Percentiles rank a stretch among this genome's conserved stretches.
phyloP scores from a whole-genome alignment of 2,329 filamentous ascomycete species.

The Coleophoma cylindrospora region DNA sequence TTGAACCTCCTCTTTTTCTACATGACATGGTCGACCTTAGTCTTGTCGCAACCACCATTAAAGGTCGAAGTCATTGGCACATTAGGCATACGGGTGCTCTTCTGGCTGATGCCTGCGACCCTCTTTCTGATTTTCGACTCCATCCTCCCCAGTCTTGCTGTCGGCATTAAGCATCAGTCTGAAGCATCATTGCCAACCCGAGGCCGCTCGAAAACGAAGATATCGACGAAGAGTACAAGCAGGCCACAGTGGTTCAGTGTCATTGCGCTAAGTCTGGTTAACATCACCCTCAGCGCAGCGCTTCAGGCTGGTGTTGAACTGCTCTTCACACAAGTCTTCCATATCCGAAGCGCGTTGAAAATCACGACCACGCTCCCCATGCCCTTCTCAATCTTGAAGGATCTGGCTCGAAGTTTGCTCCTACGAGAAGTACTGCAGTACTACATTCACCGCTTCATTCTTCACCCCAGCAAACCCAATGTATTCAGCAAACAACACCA shows the following conservation, averaged over 20 bases:
- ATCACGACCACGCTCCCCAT: constrained; percentile 55
- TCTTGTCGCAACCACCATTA: constrained; percentile 70
- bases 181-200: constrained; percentile 42
- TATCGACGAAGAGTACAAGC: constrained; percentile 31
- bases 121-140: constrained; percentile 71
- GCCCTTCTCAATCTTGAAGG: constrained; percentile 54
- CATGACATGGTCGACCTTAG: constrained; percentile 81
- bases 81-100: constrained; percentile 58
- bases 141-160: constrained; percentile 62
- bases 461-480: constrained; percentile 47
- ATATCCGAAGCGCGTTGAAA: constrained; percentile 48
- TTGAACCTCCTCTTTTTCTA: constrained; percentile 87
- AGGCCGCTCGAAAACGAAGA: constrained; percentile 20
- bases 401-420: constrained; percentile 46
- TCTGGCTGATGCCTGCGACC: constrained; percentile 70
- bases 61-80: constrained; percentile 71
- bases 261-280: constrained; percentile 46
- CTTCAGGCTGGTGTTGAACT: constrained; percentile 52
- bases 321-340: constrained; percentile 45
- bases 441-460: constrained; percentile 64
- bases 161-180: constrained; percentile 64
- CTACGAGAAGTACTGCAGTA: constrained; percentile 66
- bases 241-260: constrained; percentile 40
- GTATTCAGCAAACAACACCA: constrained; percentile 37
- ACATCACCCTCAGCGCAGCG: constrained; percentile 46